Evolutionary conservation across 2,329 filamentous ascomycete genomes (phyloP).

Genomic region (Trichoderma aggressivum): DNA sequence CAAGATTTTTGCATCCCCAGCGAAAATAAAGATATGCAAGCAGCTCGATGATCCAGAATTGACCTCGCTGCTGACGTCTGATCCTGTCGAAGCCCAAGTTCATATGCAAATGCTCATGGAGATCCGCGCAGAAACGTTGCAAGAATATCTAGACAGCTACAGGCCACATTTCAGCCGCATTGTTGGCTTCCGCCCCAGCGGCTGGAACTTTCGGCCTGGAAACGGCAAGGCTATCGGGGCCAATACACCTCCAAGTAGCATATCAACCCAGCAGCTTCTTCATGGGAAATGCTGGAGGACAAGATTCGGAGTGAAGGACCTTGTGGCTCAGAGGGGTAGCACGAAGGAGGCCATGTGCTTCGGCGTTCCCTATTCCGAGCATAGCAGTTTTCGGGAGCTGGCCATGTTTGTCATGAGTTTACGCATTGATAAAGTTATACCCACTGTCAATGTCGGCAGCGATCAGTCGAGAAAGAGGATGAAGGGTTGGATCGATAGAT

Average conservation of each 20-base stretch:
- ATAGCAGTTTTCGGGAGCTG: conserved; percentile 90
- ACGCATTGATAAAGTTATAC: conserved; percentile 83
- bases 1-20: conserved; percentile 83
- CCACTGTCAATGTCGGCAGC: conserved; percentile 80
- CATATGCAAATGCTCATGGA: conserved; percentile 98
- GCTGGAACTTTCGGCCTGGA: conserved; percentile 85
- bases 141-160: conserved; percentile 80
- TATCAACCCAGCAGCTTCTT: conserved; percentile 50
- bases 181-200: conserved; percentile 86
- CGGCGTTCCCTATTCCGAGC: conserved; percentile 92
- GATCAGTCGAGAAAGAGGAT: conserved; percentile 56
- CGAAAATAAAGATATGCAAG: conserved; percentile 79
- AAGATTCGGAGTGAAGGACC: conserved; percentile 65
- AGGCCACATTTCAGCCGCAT: conserved; percentile 80
- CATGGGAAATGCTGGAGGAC: conserved; percentile 70
- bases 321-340: conserved; percentile 79
- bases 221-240: conserved; percentile 53
- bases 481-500: conserved; percentile 63
- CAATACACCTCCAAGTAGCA: conserved; percentile 46
- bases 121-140: conserved; percentile 83
- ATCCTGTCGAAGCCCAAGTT: conserved; percentile 84
- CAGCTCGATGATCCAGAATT: conserved; percentile 86
- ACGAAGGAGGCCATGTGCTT: conserved; percentile 82
- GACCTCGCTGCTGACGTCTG: conserved; percentile 67
- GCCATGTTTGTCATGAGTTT: conserved; percentile 89